Evolutionary conservation across 768 basidiomycete species (phyloP).

Genomic region (Aureoboletus auriporus): DNA sequence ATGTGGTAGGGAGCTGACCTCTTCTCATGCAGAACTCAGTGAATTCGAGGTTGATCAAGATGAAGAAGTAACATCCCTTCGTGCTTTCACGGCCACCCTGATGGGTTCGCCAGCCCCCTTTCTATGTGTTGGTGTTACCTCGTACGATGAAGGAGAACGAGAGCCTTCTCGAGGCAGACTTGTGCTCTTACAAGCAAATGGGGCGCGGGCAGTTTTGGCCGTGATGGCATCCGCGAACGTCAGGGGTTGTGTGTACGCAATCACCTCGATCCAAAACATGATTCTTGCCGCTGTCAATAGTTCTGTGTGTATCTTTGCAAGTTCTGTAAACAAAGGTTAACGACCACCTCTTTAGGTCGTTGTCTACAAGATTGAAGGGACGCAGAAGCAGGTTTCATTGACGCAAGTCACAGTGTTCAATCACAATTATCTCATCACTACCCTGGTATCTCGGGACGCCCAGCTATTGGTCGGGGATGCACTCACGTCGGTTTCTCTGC

Average conservation of each 20-base stretch:
- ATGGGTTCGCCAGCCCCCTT: slow-evolving; percentile 33
- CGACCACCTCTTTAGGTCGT: slow-evolving; percentile 37
- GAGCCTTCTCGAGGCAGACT: slow-evolving; percentile 59
- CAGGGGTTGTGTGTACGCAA: slow-evolving; percentile 66
- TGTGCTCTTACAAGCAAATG: slow-evolving; percentile 44
- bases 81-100: slow-evolving; percentile 28
- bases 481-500: slow-evolving; percentile 71
- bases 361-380: slow-evolving; percentile 39
- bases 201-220: slow-evolving; percentile 16
- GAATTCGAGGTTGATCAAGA: slow-evolving; percentile 33
- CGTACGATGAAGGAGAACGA: slow-evolving; percentile 38
- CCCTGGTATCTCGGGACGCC: slow-evolving; percentile 52
- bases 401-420: slow-evolving; percentile 58
- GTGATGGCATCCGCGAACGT: slow-evolving; percentile 44
- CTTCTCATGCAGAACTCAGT: slow-evolving; percentile 17
- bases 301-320: slow-evolving; percentile 45
- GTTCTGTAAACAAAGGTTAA: background rate
- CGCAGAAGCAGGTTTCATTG: slow-evolving; percentile 30
- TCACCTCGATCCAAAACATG: slow-evolving; percentile 46
- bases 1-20: slow-evolving; percentile 1
- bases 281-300: slow-evolving; percentile 74
- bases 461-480: slow-evolving; percentile 73
- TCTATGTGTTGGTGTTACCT: slow-evolving; percentile 50
- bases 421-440: slow-evolving; percentile 77
- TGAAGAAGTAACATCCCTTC: slow-evolving; percentile 63